Evolutionary conservation across 768 basidiomycete genomes (phyloP).

Genomic region (Mycena vitilis): DNA sequence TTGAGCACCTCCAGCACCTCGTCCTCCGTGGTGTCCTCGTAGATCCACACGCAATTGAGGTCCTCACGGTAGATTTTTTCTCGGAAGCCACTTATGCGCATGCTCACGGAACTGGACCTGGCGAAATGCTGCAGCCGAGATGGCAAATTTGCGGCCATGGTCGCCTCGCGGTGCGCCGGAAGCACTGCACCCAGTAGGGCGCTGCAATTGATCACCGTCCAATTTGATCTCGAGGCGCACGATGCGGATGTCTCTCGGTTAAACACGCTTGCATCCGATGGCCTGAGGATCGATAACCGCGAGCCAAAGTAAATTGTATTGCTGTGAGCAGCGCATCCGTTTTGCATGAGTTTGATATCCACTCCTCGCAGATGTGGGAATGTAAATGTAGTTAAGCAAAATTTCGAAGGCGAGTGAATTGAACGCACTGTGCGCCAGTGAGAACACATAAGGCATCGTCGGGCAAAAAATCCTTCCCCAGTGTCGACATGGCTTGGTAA

Average conservation of each 20-base stretch:
- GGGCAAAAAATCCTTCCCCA: too few relatives aligned
- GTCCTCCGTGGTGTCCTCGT: not conserved
- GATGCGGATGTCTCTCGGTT: not conserved
- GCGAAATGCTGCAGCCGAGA: not conserved
- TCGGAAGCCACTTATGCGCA: not conserved
- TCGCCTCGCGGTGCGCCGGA: not conserved
- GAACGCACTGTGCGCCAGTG: too few relatives aligned
- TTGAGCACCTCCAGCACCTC: not conserved
- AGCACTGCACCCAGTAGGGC: too few relatives aligned
- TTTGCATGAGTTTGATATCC: too few relatives aligned
- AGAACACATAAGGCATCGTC: too few relatives aligned
- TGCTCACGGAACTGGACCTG: not conserved
- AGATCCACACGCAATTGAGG: not conserved
- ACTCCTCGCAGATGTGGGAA: too few relatives aligned
- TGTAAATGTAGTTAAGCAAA: too few relatives aligned
- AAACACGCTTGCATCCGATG: not conserved
- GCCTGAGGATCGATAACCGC: not conserved
- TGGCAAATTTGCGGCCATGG: not conserved
- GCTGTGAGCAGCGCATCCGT: too few relatives aligned
- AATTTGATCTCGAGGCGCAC: not conserved
- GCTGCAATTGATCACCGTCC: not conserved
- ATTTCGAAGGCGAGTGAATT: too few relatives aligned
- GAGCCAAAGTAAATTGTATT: not conserved
- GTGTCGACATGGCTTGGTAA: too few relatives aligned
- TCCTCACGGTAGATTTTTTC: not conserved